Conservation (phyloP, 306 rosid species). For the barrel medic (Medicago truncatula) region MtrunA17r5.0-ANR NC_053044.1:41984501-41985000, state of each 20-base stretch:
- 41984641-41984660: neutral
- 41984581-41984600: conserved; percentile 8
- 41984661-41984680: neutral
- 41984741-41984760: too few species aligned
- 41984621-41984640: neutral
- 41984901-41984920: too few species aligned
- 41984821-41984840: too few species aligned
- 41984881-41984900: too few species aligned
- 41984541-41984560: conserved; percentile 9
- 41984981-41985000: neutral
- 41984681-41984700: conserved; percentile 8
- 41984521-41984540: conserved; percentile 5
- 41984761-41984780: too few species aligned
- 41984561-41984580: conserved; percentile 6
- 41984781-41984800: too few species aligned
- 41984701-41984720: neutral
- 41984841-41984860: too few species aligned
- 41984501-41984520: neutral
- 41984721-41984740: too few species aligned
- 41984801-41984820: too few species aligned
- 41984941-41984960: neutral
- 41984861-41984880: too few species aligned
- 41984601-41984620: conserved; percentile 15
- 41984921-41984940: neutral
- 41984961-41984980: neutral